Evolutionary conservation across 306 rosid species (phyloP), one percentile per base, ranked within the genome.

Genomic region (Clitoria ternatea): DNA sequence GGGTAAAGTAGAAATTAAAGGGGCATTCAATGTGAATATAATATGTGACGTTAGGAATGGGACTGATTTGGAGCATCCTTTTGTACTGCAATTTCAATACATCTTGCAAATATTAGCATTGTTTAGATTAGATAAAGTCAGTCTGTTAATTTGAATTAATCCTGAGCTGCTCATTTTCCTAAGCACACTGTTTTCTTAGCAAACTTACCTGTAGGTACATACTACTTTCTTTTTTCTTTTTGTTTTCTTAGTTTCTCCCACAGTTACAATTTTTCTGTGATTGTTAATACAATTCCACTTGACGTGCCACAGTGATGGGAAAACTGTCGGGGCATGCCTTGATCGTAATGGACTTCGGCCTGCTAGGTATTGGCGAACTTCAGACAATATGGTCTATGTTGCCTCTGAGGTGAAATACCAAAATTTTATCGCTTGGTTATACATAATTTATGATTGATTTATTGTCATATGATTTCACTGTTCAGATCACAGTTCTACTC

Each of bases 291-390:
- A n/a, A n/a, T 61, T 77, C 70, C 67, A 66, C 66, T 40, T 75
- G 47, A 20, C 77, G 54, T 83, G 81, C 68, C 54, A 50, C 86
- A 94, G 99, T 78, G 99, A 94, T 77, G 99, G 99, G 76, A 94
- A 94, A 80, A 94, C 99, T 30, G 96, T 94, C 37, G 99, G 99
- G 70, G 99, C 99, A 24, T 87, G 92, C 70, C 99, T 94, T 78
- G 99, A 94, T 60, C 94, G 99, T 19, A 94, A 94, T 87, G 99
- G 99, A 79, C 90, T 94, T 61, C 89, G 99, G 40, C 99, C 99
- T 14, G 99, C 99, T 72, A 86, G 99, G 84, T 94, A 89, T 82
- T 94, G 99, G 99, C 90, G 99, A 79, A 94, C 99, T 64, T 82
- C 96, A 47, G 99, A 94, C 74, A 94, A 94, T 73, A 85, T 89